These are phyloP conservation scores for Eucalyptus curtisii DNA, from an alignment of 345 rosid genomes.

Conservation along the genomic window DNA sequence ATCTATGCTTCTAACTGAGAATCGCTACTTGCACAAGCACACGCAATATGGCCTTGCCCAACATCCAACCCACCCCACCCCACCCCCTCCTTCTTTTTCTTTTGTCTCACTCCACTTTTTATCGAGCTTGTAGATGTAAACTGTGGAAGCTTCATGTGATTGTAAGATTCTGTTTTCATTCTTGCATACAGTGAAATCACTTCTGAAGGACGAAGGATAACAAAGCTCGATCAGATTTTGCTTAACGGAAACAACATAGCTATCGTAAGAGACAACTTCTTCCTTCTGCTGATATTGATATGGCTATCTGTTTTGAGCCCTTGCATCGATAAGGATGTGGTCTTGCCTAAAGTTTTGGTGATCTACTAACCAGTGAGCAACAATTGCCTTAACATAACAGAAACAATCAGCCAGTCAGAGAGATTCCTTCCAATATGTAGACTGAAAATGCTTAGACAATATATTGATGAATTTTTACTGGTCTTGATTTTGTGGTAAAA, in stretches of 20 bases:
- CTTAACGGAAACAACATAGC: conserved; percentile 96
- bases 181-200: conserved; percentile 62
- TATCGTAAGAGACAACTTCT: conserved; percentile 39
- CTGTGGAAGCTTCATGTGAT: not conserved
- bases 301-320: not conserved
- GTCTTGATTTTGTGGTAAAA: no score
- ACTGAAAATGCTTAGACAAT: not conserved
- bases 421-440: not conserved
- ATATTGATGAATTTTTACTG: no score
- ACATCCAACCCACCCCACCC: not conserved
- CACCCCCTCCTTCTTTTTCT: not conserved
- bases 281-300: not conserved
- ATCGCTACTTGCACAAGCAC: not conserved
- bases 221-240: conserved; percentile 94
- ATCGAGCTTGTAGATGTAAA: not conserved
- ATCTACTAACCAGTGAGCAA: not conserved
- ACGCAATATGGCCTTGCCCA: not conserved
- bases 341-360: not conserved
- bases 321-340: not conserved
- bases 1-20: not conserved
- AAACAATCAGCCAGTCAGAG: not conserved
- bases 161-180: not conserved
- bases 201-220: conserved; percentile 77
- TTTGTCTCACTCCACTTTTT: not conserved
- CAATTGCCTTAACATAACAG: not conserved